Evolutionary conservation across 805 yeast genomes (phyloP).

Genomic region (Saccharomycopsis synnaedendra): DNA sequence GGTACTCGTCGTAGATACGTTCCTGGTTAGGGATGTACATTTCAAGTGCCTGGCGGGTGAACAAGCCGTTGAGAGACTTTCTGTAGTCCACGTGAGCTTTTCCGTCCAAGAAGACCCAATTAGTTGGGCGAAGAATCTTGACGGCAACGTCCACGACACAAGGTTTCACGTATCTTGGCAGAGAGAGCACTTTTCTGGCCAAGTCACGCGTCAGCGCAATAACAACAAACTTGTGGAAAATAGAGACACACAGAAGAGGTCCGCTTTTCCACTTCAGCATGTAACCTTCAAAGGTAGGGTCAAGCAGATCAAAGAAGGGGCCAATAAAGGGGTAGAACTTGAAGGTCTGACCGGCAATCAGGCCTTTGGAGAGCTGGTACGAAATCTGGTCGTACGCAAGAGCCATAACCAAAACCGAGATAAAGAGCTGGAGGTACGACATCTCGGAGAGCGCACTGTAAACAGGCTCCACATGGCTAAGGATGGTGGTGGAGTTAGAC

Average conservation of each 20-base stretch:
- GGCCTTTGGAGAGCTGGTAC: constrained; percentile 73
- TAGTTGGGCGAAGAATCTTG: constrained; percentile 86
- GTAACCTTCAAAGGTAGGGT: constrained; percentile 93
- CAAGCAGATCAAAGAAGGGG: constrained; percentile 86
- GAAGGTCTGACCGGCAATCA: constrained; percentile 80
- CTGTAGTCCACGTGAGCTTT: constrained; percentile 92
- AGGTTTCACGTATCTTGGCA: constrained; percentile 86
- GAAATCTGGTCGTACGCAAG: constrained; percentile 64
- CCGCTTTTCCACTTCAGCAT: constrained; percentile 92
- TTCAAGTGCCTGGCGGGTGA: constrained; percentile 74
- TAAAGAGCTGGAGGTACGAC: constrained; percentile 43
- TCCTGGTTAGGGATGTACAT: constrained; percentile 81
- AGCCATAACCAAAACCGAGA: constrained; percentile 35
- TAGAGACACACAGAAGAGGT: constrained; percentile 90
- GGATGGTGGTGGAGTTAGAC: neutral
- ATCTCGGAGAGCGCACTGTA: constrained; percentile 14
- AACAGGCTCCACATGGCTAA: neutral
- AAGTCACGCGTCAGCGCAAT: constrained; percentile 83
- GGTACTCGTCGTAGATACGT: constrained; percentile 69
- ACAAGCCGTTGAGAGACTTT: constrained; percentile 78
- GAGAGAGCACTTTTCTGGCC: constrained; percentile 74
- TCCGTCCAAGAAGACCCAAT: constrained; percentile 98
- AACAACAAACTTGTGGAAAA: constrained; percentile 95
- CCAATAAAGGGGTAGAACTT: constrained; percentile 95
- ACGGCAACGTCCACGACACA: constrained; percentile 97